phyloP scores from a whole-genome alignment of 2,329 filamentous ascomycete species.

The Claviceps paspali region DNA sequence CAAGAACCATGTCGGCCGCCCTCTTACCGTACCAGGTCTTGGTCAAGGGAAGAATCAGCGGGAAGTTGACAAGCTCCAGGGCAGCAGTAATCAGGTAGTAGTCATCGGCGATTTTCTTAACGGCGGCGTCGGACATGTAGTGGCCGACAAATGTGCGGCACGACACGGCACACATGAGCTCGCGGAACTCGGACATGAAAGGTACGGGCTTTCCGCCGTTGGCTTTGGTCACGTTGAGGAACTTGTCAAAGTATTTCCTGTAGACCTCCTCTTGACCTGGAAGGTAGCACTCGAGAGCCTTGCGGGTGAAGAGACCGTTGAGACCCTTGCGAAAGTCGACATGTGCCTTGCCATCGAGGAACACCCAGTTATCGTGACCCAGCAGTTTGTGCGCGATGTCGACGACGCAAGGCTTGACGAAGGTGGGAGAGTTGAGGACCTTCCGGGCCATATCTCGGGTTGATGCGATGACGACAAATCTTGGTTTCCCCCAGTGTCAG shows the following conservation, averaged over 20 bases:
- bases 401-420: constrained; percentile 92
- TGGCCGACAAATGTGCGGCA: constrained; percentile 95
- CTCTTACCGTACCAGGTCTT: constrained; percentile 97
- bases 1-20: constrained; percentile 79
- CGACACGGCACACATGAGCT: constrained; percentile 87
- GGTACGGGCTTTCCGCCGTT: constrained; percentile 59
- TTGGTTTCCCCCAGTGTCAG: too few relatives aligned
- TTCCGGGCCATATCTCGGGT: constrained; percentile 92
- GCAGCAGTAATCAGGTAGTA: constrained; percentile 95
- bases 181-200: constrained; percentile 86
- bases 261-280: constrained; percentile 89
- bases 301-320: constrained; percentile 85
- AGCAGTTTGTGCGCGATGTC: constrained; percentile 89
- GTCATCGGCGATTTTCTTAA: constrained; percentile 91
- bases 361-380: constrained; percentile 88
- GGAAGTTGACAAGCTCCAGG: constrained; percentile 95
- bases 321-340: constrained; percentile 96
- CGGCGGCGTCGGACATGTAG: constrained; percentile 78
- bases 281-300: constrained; percentile 74
- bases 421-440: constrained; percentile 85
- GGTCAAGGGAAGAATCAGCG: constrained; percentile 87
- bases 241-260: constrained; percentile 68
- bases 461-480: constrained; percentile 93
- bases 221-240: constrained; percentile 59
- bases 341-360: constrained; percentile 86